Base-by-base conservation (phyloP, 768 basidiomycete species). In the Suillus sp. region DNA sequence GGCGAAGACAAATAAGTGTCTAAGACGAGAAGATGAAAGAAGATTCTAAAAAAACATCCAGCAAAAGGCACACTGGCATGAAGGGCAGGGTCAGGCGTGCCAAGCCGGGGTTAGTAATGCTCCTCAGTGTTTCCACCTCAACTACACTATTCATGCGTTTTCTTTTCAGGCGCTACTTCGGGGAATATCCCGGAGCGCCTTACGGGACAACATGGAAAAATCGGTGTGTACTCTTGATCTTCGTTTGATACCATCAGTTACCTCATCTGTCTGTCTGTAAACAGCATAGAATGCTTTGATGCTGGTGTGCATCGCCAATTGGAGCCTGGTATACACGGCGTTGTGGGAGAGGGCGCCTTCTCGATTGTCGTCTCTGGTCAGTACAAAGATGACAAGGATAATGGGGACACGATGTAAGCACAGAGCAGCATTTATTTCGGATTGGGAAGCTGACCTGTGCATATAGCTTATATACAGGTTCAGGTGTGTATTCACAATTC, bases 391-490 rank as follows among this genome's bases (percentile, higher is more conserved):
- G 45, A 74, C 35, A 63, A 71, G 45, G 73, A 74, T 43, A 51
- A 62, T 0, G 73, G 72, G 1, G 69, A 74, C 22, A 55, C 67
- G 2, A 64, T 75, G 74, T 75, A 61, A 32, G 68, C 5, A 53
- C 37, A 38, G 65, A 58, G 34, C 72, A 27, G 70, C 72, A 66
- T 72, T 74, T 30, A 60, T 54, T 7, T 27, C 20, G 4, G n/a
- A 37, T 25, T 0, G 18, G 13, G 25, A 61, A 30, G 11, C n/a
- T 10, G 32, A 66, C 67, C 45, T 66, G 27, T 37, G 22, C 56
- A 38, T 27, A 25, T 37, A 74, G 73, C 9, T 64, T 76, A 11
- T 74, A 74, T 55, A 73, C 73, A 16, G 73, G 73, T 7, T 4
- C 64, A 65, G 65, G 65, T 66, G 27, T 18, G 55, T 56, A 27